Evolutionary conservation across 495 filamentous ascomycete species (phyloP), one percentile per base, ranked within the genome.

Genomic region (Immersiella caudata): DNA sequence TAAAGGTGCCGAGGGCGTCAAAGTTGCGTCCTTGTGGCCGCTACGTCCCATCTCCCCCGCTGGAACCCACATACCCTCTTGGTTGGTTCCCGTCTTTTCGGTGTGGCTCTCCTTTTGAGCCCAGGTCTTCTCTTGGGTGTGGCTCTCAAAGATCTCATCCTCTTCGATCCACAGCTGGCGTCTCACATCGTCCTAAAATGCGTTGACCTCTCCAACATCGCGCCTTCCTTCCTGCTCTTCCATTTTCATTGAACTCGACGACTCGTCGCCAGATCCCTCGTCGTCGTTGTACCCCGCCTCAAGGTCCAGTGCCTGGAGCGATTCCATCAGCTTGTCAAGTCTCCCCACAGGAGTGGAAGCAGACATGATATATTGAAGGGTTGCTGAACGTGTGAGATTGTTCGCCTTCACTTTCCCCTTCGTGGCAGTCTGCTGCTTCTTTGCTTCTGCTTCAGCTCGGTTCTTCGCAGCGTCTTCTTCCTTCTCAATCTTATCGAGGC

Each of bases 121-220:
- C n/a, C n/a, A n/a, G n/a, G n/a, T n/a, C n/a, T n/a, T n/a, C n/a
- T n/a, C 7, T 9, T 14, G 26, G 21, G 5, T 25, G 6, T 24
- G 12, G 54, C 11, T 21, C 22, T 20, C 26, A 46, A 55, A 54
- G 62, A 70, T 62, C 24, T 74, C 72, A 1, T 65, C 65, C 7
- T 72, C 67, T 20, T 72, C 70, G 33, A 76, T 66, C 64, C 68
- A 68, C 0, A 76, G 56, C 16, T 61, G 52, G 9, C 26, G 11
- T 1, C 74, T 68, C 22, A 74, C 70, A 11, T 36, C 33, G 9
- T 50, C 27, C 74, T 69, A 74, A n/a, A 64, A 74, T 11, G 62
- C 54, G 21, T 64, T 54, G 20, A 68, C 63, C 26, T 74, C 52
- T 26, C 62, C 40, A 24, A 22, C 21, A 27, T 26, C 54, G 11